phyloP scores from a whole-genome alignment of 2,329 filamentous ascomycete species.

The Fusarium multiceps region DNA sequence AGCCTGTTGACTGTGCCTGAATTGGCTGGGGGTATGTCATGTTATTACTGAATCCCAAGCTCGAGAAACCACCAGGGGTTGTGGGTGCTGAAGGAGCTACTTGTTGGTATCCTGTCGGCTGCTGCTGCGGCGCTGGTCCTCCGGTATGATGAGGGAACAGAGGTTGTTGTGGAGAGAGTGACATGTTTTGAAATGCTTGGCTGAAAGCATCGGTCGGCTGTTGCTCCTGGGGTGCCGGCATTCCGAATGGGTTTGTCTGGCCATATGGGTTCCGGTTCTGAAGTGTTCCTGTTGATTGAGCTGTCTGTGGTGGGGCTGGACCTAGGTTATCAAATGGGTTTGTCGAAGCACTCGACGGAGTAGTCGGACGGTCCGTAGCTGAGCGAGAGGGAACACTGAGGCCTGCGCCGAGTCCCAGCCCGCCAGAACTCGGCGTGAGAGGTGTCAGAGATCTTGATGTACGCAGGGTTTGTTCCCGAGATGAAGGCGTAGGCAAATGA shows the following conservation, averaged over 20 bases:
- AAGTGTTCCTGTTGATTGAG: slow-evolving; percentile 72
- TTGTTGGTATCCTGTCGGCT: slow-evolving; percentile 58
- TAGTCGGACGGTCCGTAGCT: slow-evolving; percentile 51
- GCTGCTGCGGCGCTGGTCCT: slow-evolving; percentile 61
- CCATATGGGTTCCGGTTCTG: slow-evolving; percentile 67
- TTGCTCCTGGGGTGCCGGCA: slow-evolving; percentile 53
- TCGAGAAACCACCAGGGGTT: slow-evolving; percentile 54
- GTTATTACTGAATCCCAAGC: slow-evolving; percentile 55
- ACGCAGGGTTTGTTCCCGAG: slow-evolving; percentile 61
- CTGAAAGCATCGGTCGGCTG: slow-evolving; percentile 59
- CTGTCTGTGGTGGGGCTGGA: slow-evolving; percentile 67
- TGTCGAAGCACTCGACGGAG: slow-evolving; percentile 62
- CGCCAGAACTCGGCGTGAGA: slow-evolving; percentile 54
- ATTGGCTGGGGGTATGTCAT: slow-evolving; percentile 56
- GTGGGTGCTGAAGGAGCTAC: slow-evolving; percentile 58
- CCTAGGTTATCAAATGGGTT: slow-evolving; percentile 76
- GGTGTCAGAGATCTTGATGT: slow-evolving; percentile 66
- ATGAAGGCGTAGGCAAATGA: slow-evolving; percentile 51
- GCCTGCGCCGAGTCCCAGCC: slow-evolving; percentile 47
- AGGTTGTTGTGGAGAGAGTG: slow-evolving; percentile 69
- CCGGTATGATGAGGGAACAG: slow-evolving; percentile 83
- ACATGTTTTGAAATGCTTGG: slow-evolving; percentile 80
- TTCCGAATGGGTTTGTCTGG: slow-evolving; percentile 76
- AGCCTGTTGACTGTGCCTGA: slow-evolving; percentile 56
- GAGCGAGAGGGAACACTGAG: slow-evolving; percentile 49